Evolutionary conservation across 768 basidiomycete species (phyloP), one percentile per base, ranked within the genome.

Genomic region (Cystofilobasidium ferigula): DNA sequence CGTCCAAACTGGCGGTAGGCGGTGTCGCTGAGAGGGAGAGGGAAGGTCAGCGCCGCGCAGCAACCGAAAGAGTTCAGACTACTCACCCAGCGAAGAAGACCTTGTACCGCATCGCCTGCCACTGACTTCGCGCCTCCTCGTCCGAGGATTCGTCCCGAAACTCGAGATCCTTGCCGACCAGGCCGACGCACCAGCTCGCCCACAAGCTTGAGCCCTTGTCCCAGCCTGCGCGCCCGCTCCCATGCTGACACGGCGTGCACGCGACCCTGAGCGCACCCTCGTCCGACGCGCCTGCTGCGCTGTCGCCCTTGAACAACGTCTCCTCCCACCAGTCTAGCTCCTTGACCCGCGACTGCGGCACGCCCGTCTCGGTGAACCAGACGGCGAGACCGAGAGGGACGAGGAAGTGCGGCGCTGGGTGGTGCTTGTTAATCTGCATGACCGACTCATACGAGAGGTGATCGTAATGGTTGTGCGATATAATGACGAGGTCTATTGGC

Each of bases 311-410:
- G 38, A 66, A 30, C 1, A 32, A 14, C 18, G 60, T 32, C 54
- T 67, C 60, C n/a, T 67, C 65, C 65, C 65, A 67, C 65, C 65
- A 67, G 43, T 67, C 65, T 22, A 61, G 32, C 36, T 67, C 65
- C 7, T 51, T 42, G 10, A 67, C 60, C 24, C 65, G 59, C 7
- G 62, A 38, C 16, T 35, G 36, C 2, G 62, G 53, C 20, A 51
- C 32, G 57, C 32, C 57, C 14, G 36, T 40, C 36, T 51, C 38
- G 59, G 13, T 20, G n/a, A 67, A 67, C 58, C 58, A 67, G n/a
- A 54, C 36, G 14, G 28, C 42, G 32, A 67, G 28, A 8, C 65
- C 65, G 5, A 67, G 53, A 22, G 65, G 65, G 32, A 67, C 65
- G 65, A 67, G 22, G 18, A 48, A 67, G 53, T 62, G 65, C 24